Evolutionary conservation across 306 rosid genomes (phyloP), one percentile per base, ranked within the genome.

Genomic region (Ormosia emarginata): DNA sequence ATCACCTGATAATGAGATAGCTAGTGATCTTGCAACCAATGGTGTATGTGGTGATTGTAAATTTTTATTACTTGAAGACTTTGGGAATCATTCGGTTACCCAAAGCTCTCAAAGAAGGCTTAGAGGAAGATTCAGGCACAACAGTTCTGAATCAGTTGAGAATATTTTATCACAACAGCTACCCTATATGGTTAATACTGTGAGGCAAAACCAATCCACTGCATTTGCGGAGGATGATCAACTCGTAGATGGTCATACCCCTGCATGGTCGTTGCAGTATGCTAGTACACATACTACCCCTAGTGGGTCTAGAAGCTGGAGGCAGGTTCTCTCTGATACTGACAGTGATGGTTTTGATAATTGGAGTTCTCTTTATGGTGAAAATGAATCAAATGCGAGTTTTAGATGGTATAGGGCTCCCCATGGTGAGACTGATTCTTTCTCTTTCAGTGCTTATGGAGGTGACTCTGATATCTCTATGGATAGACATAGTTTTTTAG

Each of bases 381-480:
- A 91, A 68, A 93, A 81, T 84, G 98, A 91, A 77, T 93, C 97
- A 37, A 88, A 74, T 87, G 82, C 79, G 6, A 91, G 95, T 89
- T 85, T 89, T 80, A 92, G 93, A 67, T 81, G 59, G 55, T 88
- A 59, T 57, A 79, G 89, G 88, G 74, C 59, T 57, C 86, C 88
- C 62, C 89, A 74, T 61, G 92, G 88, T 24, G 99, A 91, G 77
- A 85, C 81, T 64, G 98, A 93, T 88, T 82, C 87, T 7, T 76
- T 88, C 82, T 89, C 99, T 62, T 83, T 86, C 71, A 87, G 96
- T 74, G 87, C 87, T 10, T 92, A 93, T 67, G 96, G 94, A 67
- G 99, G 93, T 74, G 99, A 92, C 39, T 96, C 98, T 0, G 98
- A 96, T 80, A 89, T 90, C 55, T 96, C 97, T 13, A 75, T 86